Conservation (phyloP, 768 basidiomycete genomes). For the Coprinellus micaceus region DNA sequence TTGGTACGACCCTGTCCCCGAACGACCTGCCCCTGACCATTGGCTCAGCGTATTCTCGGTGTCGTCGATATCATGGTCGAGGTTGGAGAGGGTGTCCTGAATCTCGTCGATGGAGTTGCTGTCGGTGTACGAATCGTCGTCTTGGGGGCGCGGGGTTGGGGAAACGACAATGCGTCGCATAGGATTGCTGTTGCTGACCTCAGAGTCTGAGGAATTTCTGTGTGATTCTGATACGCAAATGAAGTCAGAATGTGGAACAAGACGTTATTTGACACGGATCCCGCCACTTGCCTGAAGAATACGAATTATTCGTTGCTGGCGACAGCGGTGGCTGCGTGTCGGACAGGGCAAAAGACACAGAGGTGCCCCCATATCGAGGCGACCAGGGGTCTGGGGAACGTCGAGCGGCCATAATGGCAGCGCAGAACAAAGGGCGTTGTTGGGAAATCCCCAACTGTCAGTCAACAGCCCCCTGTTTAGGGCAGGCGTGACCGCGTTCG, state of each 20-base stretch:
- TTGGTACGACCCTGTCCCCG: constrained; percentile 37
- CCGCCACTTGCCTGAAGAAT: constrained; percentile 48
- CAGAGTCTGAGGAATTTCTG: constrained; percentile 39
- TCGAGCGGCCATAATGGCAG: constrained; percentile 27
- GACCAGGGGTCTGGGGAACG: constrained; percentile 52
- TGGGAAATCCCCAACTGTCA: constrained; percentile 10
- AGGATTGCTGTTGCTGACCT: constrained; percentile 38
- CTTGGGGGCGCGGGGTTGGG: constrained; percentile 31
- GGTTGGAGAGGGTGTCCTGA: constrained; percentile 59
- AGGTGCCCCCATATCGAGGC: constrained; percentile 58
- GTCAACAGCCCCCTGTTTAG: constrained; percentile 23
- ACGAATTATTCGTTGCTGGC: constrained; percentile 53
- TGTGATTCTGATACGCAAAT: constrained; percentile 37
- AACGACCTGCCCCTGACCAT: constrained; percentile 50
- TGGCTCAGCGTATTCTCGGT: constrained; percentile 63
- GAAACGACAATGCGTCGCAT: constrained; percentile 57
- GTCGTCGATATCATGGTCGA: constrained; percentile 66
- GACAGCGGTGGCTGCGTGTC: constrained; percentile 48
- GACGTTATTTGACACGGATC: constrained; percentile 1
- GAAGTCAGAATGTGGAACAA: constrained; percentile 3
- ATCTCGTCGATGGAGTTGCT: constrained; percentile 68
- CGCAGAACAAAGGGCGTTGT: constrained; percentile 3
- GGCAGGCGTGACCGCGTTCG: constrained; percentile 22
- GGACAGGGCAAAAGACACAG: constrained; percentile 51
- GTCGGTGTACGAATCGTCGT: constrained; percentile 42